Evolutionary conservation across 768 basidiomycete species (phyloP).

Genomic region (Russula sp.): DNA sequence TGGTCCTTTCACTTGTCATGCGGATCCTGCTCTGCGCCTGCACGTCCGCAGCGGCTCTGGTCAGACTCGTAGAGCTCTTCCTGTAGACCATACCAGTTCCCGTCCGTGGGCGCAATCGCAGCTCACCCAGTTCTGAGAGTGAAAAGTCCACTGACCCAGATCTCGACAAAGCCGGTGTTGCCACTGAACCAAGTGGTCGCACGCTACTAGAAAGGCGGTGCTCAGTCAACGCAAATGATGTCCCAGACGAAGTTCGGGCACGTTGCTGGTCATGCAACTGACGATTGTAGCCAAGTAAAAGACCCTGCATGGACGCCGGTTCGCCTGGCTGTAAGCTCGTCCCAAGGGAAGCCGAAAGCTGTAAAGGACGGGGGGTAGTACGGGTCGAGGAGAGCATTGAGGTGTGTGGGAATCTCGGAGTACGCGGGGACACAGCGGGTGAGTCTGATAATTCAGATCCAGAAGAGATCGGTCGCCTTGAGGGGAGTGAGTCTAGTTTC

Average conservation of each 20-base stretch:
- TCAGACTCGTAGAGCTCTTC: slow-evolving; percentile 16
- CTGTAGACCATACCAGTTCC: slow-evolving; percentile 23
- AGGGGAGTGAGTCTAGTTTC: not conserved
- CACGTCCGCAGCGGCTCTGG: slow-evolving; percentile 16
- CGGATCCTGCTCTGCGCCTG: slow-evolving; percentile 20
- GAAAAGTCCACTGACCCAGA: slow-evolving; percentile 7
- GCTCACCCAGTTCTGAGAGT: slow-evolving; percentile 4
- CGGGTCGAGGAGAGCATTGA: slow-evolving; percentile 2
- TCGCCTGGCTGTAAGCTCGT: slow-evolving; percentile 17
- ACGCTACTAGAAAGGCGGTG: not conserved
- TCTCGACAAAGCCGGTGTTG: not conserved
- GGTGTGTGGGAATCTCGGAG: slow-evolving; percentile 2
- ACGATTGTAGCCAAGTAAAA: slow-evolving; percentile 20
- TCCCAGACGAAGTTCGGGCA: slow-evolving; percentile 4
- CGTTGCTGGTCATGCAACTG: slow-evolving; percentile 22
- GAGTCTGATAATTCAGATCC: slow-evolving; percentile 10
- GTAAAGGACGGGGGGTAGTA: slow-evolving; percentile 20
- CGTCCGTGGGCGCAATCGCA: slow-evolving; percentile 16
- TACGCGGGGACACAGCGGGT: not conserved
- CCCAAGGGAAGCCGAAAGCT: slow-evolving; percentile 8
- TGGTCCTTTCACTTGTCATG: slow-evolving; percentile 5
- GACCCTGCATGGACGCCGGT: slow-evolving; percentile 15
- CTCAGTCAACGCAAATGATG: not conserved
- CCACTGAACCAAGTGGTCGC: not conserved
- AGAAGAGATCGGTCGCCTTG: slow-evolving; percentile 10